Conservation (phyloP, 139 green algal genomes). For the Chlamydomonas schloesseri region DNA sequence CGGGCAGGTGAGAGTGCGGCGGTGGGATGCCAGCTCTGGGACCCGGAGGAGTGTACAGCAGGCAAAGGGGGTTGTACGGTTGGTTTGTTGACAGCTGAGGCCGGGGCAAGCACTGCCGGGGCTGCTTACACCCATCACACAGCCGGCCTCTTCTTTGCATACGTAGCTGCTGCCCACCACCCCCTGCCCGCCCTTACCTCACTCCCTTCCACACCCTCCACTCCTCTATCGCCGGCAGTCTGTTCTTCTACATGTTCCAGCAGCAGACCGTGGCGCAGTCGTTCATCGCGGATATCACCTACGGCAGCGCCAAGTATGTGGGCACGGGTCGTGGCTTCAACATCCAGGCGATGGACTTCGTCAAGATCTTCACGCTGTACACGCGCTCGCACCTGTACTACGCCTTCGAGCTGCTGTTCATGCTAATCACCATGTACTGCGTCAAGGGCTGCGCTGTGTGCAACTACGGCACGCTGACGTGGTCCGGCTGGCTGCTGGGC, state of each 20-base stretch:
- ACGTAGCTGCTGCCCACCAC: too few relatives aligned
- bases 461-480: slow-evolving; percentile 54
- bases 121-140: too few relatives aligned
- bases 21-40: too few relatives aligned
- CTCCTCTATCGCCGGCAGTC: not conserved
- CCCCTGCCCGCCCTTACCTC: too few relatives aligned
- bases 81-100: too few relatives aligned
- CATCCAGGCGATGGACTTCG: slow-evolving; percentile 63
- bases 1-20: slow-evolving; percentile 12
- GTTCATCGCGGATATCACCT: slow-evolving; percentile 51
- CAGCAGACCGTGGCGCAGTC: slow-evolving; percentile 48
- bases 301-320: slow-evolving; percentile 59
- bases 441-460: slow-evolving; percentile 43
- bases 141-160: too few relatives aligned
- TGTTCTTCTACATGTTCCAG: slow-evolving; percentile 72
- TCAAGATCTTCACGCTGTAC: slow-evolving; percentile 60
- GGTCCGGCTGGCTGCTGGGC: slow-evolving; percentile 60
- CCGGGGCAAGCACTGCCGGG: too few relatives aligned
- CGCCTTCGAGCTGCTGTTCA: slow-evolving; percentile 62
- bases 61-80: too few relatives aligned
- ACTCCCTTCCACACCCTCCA: too few relatives aligned
- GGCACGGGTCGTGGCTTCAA: slow-evolving; percentile 64
- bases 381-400: slow-evolving; percentile 57
- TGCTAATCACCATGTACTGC: slow-evolving; percentile 53
- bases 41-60: too few relatives aligned